phyloP scores from a whole-genome alignment of 2,329 filamentous ascomycete species.

The Fusarium sp. region DNA sequence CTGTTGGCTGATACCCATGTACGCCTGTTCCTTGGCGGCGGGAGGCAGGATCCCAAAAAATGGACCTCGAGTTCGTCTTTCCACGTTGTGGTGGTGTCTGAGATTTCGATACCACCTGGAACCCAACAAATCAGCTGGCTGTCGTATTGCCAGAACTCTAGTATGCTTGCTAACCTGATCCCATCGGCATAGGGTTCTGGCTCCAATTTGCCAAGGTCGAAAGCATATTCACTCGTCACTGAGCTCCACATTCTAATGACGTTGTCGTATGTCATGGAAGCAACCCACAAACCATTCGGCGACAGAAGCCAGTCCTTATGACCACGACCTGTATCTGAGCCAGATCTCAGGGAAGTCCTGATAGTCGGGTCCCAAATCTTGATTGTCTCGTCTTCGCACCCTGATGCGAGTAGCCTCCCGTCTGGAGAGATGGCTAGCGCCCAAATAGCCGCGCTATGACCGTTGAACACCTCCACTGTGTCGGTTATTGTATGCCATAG shows the following conservation, averaged over 20 bases:
- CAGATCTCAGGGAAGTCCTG: no score
- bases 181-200: no score
- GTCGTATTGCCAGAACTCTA: no score
- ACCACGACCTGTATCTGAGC: rapidly evolving
- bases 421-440: background rate
- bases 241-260: background rate
- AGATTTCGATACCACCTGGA: no score
- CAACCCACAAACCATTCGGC: background rate
- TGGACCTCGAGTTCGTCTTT: no score
- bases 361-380: background rate
- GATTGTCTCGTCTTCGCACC: background rate
- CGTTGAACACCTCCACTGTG: background rate
- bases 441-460: rapidly evolving
- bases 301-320: background rate
- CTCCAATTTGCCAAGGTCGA: no score
- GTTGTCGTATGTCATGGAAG: rapidly evolving
- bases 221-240: background rate
- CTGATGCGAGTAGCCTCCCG: background rate
- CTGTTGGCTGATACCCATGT: no score
- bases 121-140: no score
- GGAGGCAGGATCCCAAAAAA: no score
- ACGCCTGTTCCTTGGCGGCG: no score
- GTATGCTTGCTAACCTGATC: no score
- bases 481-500: background rate
- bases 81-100: no score